Evolutionary conservation across 1,139 yeast species (phyloP), one percentile per base, ranked within the genome.

Genomic region (Magnusiomyces paraingens): DNA sequence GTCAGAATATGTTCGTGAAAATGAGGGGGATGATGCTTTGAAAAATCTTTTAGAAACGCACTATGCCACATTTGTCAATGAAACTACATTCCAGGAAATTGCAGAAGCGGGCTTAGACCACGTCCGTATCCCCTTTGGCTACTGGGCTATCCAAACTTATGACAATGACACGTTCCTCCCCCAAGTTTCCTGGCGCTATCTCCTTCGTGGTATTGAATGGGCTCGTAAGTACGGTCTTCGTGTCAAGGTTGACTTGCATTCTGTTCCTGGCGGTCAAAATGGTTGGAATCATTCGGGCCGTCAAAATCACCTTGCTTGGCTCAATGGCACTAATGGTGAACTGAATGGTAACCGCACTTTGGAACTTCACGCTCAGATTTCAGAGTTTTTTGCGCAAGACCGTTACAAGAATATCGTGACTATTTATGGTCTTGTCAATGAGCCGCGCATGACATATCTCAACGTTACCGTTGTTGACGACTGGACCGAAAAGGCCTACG

Each of bases 191-290:
- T 83, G 80, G 65, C 65, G 76, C 26, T 88, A 85, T 67, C 73
- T 90, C 58, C 84, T 86, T 59, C 73, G 79, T 59, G 95, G 94
- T 2, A 75, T 90, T 55, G 79, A 73, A 50, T 90, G 96, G 96
- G 81, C 86, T 50, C 69, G 80, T 52, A 74, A 76, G 44, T 67
- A 84, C 62, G 81, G 79, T 32, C 68, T 90, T 57, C 80, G 86
- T 62, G 95, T 83, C 18, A 86, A 94, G 86, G 76, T 90, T 54
- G 96, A 90, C 69, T 73, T 90, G 62, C 96, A 90, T 67, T 95
- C 96, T 53, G 93, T 86, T 26, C 91, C 96, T 48, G 96, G 96
- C 11, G 85, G 95, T 35, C 96, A 90, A 68, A 90, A 90, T 66
- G 96, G 96, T 29, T 90, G 90, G 72, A 95, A 90, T 66, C 90